Percentiles rank a stretch among this genome's conserved stretches.
Conservation (phyloP, 2,329 filamentous ascomycete genomes). For the Pseudocercospora musae region DNA sequence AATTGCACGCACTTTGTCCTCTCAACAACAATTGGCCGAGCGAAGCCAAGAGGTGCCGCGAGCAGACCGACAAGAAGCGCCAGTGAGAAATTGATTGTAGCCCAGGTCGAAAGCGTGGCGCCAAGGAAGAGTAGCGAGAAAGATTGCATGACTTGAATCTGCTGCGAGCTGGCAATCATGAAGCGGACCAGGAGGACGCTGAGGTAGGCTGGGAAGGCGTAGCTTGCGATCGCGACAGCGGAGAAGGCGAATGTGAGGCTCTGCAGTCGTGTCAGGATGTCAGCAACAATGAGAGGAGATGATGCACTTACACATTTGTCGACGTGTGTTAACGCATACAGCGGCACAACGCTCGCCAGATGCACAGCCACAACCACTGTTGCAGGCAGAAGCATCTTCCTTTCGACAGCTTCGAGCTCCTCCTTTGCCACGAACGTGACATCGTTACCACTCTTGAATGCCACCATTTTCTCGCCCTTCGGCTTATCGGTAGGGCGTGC, state of each 20-base stretch:
- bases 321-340: conserved; percentile 81
- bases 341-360: conserved; percentile 71
- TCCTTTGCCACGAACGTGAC: conserved; percentile 40
- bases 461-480: conserved; percentile 36
- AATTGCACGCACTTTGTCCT: conserved; percentile 9
- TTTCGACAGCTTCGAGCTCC: conserved; percentile 49
- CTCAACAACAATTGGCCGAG: conserved; percentile 38
- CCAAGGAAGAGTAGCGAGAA: conserved; percentile 91
- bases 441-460: conserved; percentile 37
- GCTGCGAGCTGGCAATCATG: conserved; percentile 47
- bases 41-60: conserved; percentile 75
- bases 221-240: conserved; percentile 45
- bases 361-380: conserved; percentile 70
- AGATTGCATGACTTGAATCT: conserved; percentile 76
- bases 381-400: conserved; percentile 70
- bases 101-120: conserved; percentile 85
- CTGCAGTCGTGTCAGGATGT: conserved; percentile 5
- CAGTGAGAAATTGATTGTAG: conserved; percentile 92
- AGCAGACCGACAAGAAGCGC: conserved; percentile 80
- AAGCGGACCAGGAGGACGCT: conserved; percentile 19
- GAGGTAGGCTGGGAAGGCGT: conserved; percentile 31
- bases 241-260: conserved; percentile 50
- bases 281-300: conserved; percentile 24
- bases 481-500: conserved; percentile 29
- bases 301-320: conserved; percentile 57